Evolutionary conservation across 176 grass and related monocot species (phyloP).

Genomic region (Cenchrus fungigraminus): DNA sequence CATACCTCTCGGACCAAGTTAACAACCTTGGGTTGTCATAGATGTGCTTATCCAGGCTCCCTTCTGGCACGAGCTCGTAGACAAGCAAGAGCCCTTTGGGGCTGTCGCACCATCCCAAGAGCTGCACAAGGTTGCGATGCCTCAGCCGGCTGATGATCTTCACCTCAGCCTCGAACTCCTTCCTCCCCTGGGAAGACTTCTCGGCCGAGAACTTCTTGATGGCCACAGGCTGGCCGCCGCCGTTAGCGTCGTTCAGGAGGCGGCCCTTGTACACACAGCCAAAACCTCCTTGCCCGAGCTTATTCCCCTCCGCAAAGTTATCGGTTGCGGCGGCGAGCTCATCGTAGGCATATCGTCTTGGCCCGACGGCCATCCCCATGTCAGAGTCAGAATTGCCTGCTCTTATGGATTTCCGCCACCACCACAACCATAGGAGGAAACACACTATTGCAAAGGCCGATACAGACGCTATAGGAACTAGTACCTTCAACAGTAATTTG

Average conservation of each 20-base stretch:
- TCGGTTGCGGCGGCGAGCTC: neutral
- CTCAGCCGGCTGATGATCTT: neutral
- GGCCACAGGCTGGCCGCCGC: neutral
- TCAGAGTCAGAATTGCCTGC: neutral
- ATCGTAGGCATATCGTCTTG: neutral
- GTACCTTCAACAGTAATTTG: too few species aligned
- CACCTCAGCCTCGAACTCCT: neutral
- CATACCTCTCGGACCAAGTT: neutral
- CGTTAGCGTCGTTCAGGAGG: too few species aligned
- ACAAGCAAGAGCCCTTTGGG: conserved; percentile 21
- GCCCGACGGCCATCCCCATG: conserved; percentile 21
- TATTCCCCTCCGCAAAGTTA: neutral
- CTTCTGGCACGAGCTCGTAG: neutral
- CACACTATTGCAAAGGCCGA: too few species aligned
- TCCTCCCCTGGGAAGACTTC: neutral
- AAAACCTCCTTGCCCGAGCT: neutral
- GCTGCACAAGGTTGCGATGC: conserved; percentile 1
- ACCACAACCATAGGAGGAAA: too few species aligned
- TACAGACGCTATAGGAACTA: too few species aligned
- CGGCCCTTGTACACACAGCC: neutral
- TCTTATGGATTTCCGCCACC: conserved; percentile 21
- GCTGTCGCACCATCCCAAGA: neutral
- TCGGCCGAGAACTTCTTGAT: neutral
- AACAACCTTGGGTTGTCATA: neutral
- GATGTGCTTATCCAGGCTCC: conserved; percentile 43